These are phyloP conservation scores for Kokia cookei DNA, from an alignment of 441 rosid species.

Conservation along the genomic window DNA sequence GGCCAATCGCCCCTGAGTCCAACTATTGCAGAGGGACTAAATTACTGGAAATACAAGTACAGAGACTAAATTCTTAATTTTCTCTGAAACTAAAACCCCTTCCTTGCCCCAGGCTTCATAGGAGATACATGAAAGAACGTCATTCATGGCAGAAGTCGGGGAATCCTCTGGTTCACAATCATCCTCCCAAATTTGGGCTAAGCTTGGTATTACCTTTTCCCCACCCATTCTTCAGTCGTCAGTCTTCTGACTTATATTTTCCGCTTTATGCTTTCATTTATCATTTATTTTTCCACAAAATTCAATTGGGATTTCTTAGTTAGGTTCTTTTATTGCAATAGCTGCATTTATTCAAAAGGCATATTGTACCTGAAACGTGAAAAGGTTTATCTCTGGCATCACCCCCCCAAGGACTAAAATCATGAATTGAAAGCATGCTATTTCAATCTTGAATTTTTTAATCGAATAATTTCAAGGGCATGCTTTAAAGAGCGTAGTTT, in stretches of 20 bases:
- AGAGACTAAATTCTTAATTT: no score
- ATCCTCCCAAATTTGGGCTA: constrained; percentile 2
- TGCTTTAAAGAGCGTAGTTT: neutral
- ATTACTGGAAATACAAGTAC: no score
- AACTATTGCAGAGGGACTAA: no score
- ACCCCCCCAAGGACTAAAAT: neutral
- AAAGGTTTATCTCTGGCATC: neutral
- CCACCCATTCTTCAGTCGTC: neutral
- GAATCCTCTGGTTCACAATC: neutral
- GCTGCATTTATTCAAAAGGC: neutral
- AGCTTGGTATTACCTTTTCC: neutral
- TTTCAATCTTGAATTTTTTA: neutral
- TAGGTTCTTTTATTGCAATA: neutral
- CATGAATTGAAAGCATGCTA: neutral
- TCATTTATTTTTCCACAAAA: neutral
- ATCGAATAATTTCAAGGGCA: neutral
- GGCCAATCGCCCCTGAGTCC: no score
- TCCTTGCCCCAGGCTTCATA: neutral
- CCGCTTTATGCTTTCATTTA: neutral
- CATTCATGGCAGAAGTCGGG: constrained; percentile 1
- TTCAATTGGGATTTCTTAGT: neutral
- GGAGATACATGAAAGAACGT: neutral
- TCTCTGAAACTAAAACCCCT: neutral
- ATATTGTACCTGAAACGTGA: neutral
- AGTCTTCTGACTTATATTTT: neutral